These are phyloP conservation scores for Tillandsia fasciculata DNA, from an alignment of 176 grass and related monocot genomes.

Conservation along the genomic window DNA sequence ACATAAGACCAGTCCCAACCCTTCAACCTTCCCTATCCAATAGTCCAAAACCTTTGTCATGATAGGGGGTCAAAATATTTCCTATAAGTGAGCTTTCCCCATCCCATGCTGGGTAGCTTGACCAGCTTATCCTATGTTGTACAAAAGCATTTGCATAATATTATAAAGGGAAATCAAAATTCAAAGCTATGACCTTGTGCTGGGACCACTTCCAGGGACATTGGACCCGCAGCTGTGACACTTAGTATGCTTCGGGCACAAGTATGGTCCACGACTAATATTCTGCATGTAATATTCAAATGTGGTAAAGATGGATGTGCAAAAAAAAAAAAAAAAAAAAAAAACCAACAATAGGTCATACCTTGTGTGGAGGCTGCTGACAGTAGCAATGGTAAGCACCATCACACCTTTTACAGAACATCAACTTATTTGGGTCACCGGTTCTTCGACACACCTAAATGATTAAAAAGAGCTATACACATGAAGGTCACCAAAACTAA, in stretches of 20 bases:
- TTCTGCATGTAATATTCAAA: slow-evolving; percentile 44
- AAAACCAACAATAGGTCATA: slow-evolving; percentile 22
- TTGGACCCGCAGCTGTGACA: slow-evolving; percentile 94
- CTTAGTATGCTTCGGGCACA: slow-evolving; percentile 97
- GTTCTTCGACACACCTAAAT: slow-evolving; percentile 76
- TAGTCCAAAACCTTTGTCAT: too few relatives aligned
- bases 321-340: neutral
- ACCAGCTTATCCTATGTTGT: neutral
- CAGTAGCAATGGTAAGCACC: slow-evolving; percentile 95
- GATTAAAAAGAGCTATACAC: slow-evolving; percentile 16
- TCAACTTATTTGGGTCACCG: slow-evolving; percentile 96
- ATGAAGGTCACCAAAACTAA: neutral
- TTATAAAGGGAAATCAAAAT: neutral
- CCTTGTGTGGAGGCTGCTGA: slow-evolving; percentile 98
- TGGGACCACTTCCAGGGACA: slow-evolving; percentile 96
- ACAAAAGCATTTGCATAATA: neutral
- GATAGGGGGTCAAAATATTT: too few relatives aligned
- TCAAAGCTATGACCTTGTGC: slow-evolving; percentile 59
- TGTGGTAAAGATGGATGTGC: neutral
- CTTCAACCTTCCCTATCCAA: too few relatives aligned
- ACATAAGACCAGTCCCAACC: too few relatives aligned
- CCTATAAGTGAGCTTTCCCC: too few relatives aligned
- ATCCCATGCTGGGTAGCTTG: too few relatives aligned
- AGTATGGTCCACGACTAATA: slow-evolving; percentile 79
- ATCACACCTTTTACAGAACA: slow-evolving; percentile 99